Evolutionary conservation across 2,329 filamentous ascomycete species (phyloP), one percentile per base, ranked within the genome.

Genomic region (Ascochyta koolunga): DNA sequence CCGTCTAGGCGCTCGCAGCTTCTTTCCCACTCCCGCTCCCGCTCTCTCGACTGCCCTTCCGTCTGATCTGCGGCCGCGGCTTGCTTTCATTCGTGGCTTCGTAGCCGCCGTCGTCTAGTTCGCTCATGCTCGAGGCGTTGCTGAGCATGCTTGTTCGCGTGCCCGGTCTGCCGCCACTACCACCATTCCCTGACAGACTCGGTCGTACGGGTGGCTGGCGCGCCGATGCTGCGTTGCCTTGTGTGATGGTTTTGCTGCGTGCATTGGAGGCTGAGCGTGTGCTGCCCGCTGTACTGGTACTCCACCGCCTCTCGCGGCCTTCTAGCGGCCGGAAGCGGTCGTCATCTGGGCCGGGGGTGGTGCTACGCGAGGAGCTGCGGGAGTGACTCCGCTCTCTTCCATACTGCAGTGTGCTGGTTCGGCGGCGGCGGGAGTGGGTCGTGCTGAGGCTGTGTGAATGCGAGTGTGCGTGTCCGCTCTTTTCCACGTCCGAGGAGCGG

Each of bases 71-170:
- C 19, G 40, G 36, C 22, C 46, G 29, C 0, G 43, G 43, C 33
- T 38, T 53, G 9, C 50, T 53, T 16, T 55, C 52, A 13, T 50
- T 41, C 5, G 40, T 33, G 0, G 40, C 56, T 40, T 54, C 44
- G 16, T 54, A 54, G 11, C 50, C 44, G 2, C 56, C 61, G 21
- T 54, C 61, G n/a, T 65, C 64, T 9, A 58, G 40, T 18, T 66
- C 65, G 3, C 43, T 50, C 43, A 69, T 33, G 25, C 58, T 67
- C 48, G 67, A 66, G 1, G 63, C 60, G 9, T 59, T 73, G 19
- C 70, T 75, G 2, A 75, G 58, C 53, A 62, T 68, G 33, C 72
- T 75, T 1, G 64, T 64, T 4, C 72, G 33, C 41, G 70, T 74
- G n/a, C 67, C 68, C 44, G 69, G 66, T 58, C 69, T 58, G 9